phyloP scores from a whole-genome alignment of 768 basidiomycete species.

The Auricularia heimuer region DNA sequence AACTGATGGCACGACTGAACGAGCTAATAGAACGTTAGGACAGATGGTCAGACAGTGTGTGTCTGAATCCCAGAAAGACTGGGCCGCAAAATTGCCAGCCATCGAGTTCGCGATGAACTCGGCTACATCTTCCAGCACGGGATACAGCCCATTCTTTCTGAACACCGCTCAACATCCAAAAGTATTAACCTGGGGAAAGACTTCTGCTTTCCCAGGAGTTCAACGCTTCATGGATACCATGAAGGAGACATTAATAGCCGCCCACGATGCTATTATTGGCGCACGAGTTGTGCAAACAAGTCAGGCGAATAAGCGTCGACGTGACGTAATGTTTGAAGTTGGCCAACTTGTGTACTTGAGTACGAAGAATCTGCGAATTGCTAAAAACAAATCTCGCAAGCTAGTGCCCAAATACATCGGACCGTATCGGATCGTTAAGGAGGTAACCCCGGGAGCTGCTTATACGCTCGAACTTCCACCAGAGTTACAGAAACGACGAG shows the following conservation, averaged over 20 bases:
- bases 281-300: constrained; percentile 21
- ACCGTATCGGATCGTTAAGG: constrained; percentile 2
- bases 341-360: constrained; percentile 8
- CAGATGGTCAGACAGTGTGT: constrained; percentile 3
- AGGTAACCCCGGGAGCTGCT: constrained; percentile 9
- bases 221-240: constrained; percentile 14
- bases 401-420: constrained; percentile 8
- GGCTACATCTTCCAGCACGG: constrained; percentile 11
- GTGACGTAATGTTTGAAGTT: neutral
- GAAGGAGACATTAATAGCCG: constrained; percentile 18
- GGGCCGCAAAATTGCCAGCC: constrained; percentile 6
- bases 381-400: constrained; percentile 7
- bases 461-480: constrained; percentile 24
- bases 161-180: constrained; percentile 9
- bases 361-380: constrained; percentile 7
- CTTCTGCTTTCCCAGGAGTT: constrained; percentile 17
- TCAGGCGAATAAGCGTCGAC: constrained; percentile 17
- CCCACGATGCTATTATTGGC: constrained; percentile 32
- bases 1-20: constrained; percentile 9
- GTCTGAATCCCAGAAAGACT: neutral
- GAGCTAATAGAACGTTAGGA: constrained; percentile 9
- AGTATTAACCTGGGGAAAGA: constrained; percentile 7
- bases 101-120: constrained; percentile 15
- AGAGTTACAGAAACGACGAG: constrained; percentile 16
- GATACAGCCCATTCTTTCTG: constrained; percentile 13